Conservation (phyloP, 192 early-diverging fungal species). For the Dimargaris xerosporica region DNA sequence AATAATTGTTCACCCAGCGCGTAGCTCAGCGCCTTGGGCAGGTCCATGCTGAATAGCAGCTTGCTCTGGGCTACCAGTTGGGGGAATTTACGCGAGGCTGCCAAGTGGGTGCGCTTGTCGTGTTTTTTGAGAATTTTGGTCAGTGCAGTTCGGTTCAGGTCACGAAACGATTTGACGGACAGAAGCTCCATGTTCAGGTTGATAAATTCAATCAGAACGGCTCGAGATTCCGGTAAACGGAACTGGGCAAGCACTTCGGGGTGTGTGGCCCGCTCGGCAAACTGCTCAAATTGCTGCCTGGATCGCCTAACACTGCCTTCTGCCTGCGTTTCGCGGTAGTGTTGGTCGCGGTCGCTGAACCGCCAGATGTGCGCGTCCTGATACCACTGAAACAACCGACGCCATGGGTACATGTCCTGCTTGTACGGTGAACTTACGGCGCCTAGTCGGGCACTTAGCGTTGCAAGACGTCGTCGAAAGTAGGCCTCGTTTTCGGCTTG, state of each 20-base stretch:
- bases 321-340: too few species aligned
- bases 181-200: conserved; percentile 55
- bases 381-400: conserved; percentile 14
- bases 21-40: conserved; percentile 40
- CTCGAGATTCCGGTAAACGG: conserved; percentile 13
- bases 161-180: conserved; percentile 50
- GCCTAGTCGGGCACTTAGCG: conserved; percentile 33
- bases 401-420: conserved; percentile 60
- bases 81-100: conserved; percentile 30
- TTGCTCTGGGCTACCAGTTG: conserved; percentile 20
- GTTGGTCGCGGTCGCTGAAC: conserved; percentile 10
- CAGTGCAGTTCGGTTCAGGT: conserved; percentile 60
- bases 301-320: not conserved
- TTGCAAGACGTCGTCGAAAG: conserved; percentile 36
- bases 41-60: conserved; percentile 9
- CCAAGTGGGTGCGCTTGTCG: conserved; percentile 64
- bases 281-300: not conserved
- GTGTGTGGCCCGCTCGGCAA: not conserved
- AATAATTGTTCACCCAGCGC: conserved; percentile 45
- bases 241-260: not conserved
- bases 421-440: conserved; percentile 50
- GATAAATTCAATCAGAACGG: conserved; percentile 34
- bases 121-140: conserved; percentile 83
- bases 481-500: conserved; percentile 32
- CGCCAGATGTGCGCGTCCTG: not conserved